A percentile compares a stretch with the other conserved stretches of the same genome.
Conservation (phyloP, 2,329 filamentous ascomycete genomes). For the Fusarium euwallaceae region DNA sequence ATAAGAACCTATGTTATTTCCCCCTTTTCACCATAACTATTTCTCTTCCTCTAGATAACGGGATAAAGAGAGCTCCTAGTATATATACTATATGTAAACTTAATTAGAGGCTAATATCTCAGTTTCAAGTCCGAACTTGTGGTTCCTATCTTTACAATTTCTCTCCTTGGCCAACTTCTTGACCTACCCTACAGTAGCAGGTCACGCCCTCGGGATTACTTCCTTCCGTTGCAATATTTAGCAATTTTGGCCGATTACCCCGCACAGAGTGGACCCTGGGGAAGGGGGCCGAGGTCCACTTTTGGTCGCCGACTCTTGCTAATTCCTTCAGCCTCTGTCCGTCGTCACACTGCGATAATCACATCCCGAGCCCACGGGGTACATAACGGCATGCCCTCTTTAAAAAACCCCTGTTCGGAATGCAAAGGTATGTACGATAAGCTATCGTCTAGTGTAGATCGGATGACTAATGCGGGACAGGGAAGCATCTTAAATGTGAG, state of each 20-base stretch:
- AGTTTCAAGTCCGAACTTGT: background rate
- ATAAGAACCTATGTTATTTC: too few species aligned
- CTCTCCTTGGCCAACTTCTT: background rate
- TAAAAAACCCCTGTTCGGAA: slow-evolving; percentile 37
- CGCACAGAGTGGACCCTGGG: background rate
- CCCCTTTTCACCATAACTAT: too few species aligned
- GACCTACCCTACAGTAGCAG: background rate
- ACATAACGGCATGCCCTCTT: slow-evolving; percentile 21
- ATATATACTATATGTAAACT: background rate
- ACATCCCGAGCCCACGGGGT: background rate
- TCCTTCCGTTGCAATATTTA: background rate
- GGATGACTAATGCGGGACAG: slow-evolving; percentile 5
- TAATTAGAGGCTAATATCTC: background rate
- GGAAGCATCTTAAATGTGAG: slow-evolving; percentile 43
- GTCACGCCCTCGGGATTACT: background rate
- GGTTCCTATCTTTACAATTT: too few species aligned
- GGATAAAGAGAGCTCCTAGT: too few species aligned
- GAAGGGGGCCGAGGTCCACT: background rate
- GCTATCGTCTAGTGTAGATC: accelerated
- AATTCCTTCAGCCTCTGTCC: background rate
- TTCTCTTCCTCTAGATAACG: too few species aligned
- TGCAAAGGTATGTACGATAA: slow-evolving; percentile 28
- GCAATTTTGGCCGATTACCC: slow-evolving; percentile 1
- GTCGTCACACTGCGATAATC: background rate
- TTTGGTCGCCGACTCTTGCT: slow-evolving; percentile 17